A percentile compares a stretch with the other conserved stretches of the same genome.
phyloP scores from a whole-genome alignment of 805 yeast genomes.

The Metschnikowia kofuensis region DNA sequence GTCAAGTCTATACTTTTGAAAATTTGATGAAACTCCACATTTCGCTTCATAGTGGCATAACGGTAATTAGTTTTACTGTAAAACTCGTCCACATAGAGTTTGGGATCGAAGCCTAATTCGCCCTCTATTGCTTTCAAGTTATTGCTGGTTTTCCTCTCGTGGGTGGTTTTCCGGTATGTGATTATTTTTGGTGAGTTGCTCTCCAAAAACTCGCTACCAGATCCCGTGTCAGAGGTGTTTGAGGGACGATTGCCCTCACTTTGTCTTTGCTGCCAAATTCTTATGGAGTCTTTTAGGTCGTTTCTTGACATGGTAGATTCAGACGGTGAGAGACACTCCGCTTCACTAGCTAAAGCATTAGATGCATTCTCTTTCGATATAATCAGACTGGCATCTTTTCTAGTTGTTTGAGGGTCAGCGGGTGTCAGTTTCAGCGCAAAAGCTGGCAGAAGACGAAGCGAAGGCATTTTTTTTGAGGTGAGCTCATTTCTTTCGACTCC shows the following conservation, averaged over 20 bases:
- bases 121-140: conserved; percentile 6
- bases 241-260: conserved; percentile 4
- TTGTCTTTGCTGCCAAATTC: conserved; percentile 17
- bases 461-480: neutral
- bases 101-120: conserved; percentile 32
- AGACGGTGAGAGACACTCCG: conserved; percentile 12
- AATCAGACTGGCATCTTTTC: conserved; percentile 45
- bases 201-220: conserved; percentile 4
- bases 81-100: conserved; percentile 55
- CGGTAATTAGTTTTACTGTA: conserved; percentile 57
- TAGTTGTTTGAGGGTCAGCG: conserved; percentile 51
- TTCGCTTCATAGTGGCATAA: conserved; percentile 52
- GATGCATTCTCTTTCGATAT: conserved; percentile 21
- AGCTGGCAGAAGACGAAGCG: conserved; percentile 29
- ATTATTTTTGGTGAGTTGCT: conserved; percentile 37
- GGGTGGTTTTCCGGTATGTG: conserved; percentile 34
- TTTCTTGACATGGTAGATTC: conserved; percentile 10
- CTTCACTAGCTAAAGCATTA: conserved; percentile 7
- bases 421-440: conserved; percentile 43
- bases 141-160: conserved; percentile 31
- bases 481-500: neutral
- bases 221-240: conserved; percentile 5
- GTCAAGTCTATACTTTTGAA: conserved; percentile 66
- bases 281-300: conserved; percentile 15
- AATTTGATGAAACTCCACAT: conserved; percentile 72